Percentiles rank a stretch among this genome's conserved stretches.
These are phyloP conservation scores for Chloranthus sessilifolius DNA, from an alignment of 164 flowering plant species.

Conservation along the genomic window DNA sequence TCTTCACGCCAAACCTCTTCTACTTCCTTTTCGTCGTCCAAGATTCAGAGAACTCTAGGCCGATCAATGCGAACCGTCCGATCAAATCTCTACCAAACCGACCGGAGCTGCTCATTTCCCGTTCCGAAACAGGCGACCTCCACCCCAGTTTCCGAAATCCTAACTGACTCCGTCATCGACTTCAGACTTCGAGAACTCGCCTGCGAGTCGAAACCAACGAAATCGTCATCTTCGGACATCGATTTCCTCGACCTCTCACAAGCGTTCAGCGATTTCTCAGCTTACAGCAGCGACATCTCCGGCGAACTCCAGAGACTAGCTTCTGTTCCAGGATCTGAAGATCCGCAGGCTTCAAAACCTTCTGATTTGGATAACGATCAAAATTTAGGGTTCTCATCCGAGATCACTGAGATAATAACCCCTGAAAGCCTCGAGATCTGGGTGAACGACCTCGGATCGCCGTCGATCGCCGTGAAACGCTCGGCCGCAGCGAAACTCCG, in stretches of 20 bases:
- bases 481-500: slow-evolving; percentile 84
- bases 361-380: slow-evolving; percentile 12
- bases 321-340: slow-evolving; percentile 38
- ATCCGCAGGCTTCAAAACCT: neutral
- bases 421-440: slow-evolving; percentile 75
- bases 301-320: slow-evolving; percentile 88
- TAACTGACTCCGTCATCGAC: slow-evolving; percentile 78
- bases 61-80: slow-evolving; percentile 90
- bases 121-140: slow-evolving; percentile 17
- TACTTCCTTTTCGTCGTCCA: slow-evolving; percentile 7
- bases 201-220: slow-evolving; percentile 8
- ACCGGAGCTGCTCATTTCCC: slow-evolving; percentile 22
- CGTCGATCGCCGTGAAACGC: slow-evolving; percentile 51
- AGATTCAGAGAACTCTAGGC: slow-evolving; percentile 26
- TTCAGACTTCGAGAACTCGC: slow-evolving; percentile 67
- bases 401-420: slow-evolving; percentile 64
- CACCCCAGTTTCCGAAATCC: slow-evolving; percentile 38
- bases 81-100: slow-evolving; percentile 44
- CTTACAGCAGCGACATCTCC: slow-evolving; percentile 86
- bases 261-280: slow-evolving; percentile 76
- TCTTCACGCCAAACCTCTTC: slow-evolving; percentile 5
- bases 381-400: slow-evolving; percentile 23
- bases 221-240: slow-evolving; percentile 15
- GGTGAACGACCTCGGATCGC: slow-evolving; percentile 52
- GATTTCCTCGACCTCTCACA: slow-evolving; percentile 63